Percentiles rank a stretch among this genome's conserved stretches.
These are phyloP conservation scores for Monilinia laxa DNA, from an alignment of 2,329 filamentous ascomycete genomes.

Conservation along the genomic window DNA sequence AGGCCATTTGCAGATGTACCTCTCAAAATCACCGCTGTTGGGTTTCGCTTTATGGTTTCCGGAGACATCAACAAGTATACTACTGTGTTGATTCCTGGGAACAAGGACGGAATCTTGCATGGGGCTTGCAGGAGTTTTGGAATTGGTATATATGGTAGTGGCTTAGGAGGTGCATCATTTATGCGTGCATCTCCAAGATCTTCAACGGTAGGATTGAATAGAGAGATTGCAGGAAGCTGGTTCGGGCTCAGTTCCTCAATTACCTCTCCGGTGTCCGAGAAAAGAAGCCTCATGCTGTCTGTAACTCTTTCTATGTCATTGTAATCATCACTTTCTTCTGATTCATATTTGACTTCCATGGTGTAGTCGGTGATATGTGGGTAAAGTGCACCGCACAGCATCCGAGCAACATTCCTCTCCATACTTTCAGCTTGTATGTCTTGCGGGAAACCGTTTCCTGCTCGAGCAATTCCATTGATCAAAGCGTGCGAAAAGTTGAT, in stretches of 20 bases:
- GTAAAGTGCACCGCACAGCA: slow-evolving; percentile 69
- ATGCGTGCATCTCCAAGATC: not conserved
- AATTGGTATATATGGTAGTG: slow-evolving; percentile 50
- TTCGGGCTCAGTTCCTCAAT: not conserved
- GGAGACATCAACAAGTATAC: slow-evolving; percentile 65
- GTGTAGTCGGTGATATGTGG: slow-evolving; percentile 65
- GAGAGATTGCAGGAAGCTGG: slow-evolving; percentile 45
- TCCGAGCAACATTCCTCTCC: slow-evolving; percentile 67
- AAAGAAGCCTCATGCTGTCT: slow-evolving; percentile 47
- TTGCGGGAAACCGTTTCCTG: slow-evolving; percentile 60
- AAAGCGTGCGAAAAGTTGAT: slow-evolving; percentile 51
- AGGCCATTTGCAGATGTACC: slow-evolving; percentile 58
- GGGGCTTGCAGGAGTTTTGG: slow-evolving; percentile 66
- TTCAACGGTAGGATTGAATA: slow-evolving; percentile 51
- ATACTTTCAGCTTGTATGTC: slow-evolving; percentile 64
- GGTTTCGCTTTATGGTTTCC: slow-evolving; percentile 45
- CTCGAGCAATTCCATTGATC: slow-evolving; percentile 54
- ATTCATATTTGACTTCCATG: slow-evolving; percentile 60
- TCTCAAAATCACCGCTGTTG: slow-evolving; percentile 57
- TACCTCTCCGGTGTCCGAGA: slow-evolving; percentile 25
- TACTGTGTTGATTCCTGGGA: slow-evolving; percentile 63
- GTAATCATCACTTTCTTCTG: slow-evolving; percentile 51
- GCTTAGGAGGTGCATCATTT: not conserved
- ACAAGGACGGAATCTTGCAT: slow-evolving; percentile 61
- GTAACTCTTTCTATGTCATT: slow-evolving; percentile 60